Base-by-base conservation (phyloP, 352 stramenopile genomes). In the Globisporangium lucens region DNA sequence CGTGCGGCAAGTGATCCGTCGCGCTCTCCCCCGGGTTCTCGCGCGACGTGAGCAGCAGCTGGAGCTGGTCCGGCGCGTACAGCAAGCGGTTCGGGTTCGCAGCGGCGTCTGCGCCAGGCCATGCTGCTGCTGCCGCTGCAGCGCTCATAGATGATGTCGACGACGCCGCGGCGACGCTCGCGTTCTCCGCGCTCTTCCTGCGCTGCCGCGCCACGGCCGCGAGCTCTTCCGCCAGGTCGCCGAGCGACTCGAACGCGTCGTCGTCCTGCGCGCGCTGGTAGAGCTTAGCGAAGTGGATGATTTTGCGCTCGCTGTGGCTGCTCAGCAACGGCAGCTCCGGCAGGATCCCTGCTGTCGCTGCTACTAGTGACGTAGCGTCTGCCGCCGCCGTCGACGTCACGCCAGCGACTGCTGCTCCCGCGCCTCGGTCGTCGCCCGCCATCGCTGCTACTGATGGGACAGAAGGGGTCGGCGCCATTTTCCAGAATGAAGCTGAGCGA, bases 61-160 rank as follows among this genome's bases (percentile, higher is more conserved):
- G 80, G 59, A 89, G 66, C 66, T 93, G 83, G 56, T 93, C 85
- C 0, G 79, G 66, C 20, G 76, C 83, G 66, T 87, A 89, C 67
- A 73, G 33, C 17, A 72, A 41, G 9, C 63, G 63, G n/a, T 62
- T 24, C 10, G 70, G 68, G 17, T 51, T 75, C 24, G 67, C 66
- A 6, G 56, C 70, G 8, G 71, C 65, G 20, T 61, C 62, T 22
- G 73, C 66, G 35, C 64, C 63, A 20, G 35, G 10, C 22, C 53
- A 59, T 2, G n/a, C 2, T 17, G 49, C 49, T 7, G n/a, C 8
- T 7, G n/a, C 49, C n/a, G 49, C 49, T 13, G 49, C 49, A 30
- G 49, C n/a, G 20, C 30, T 27, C 7, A 56, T 17, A 56, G 27
- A 41, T 15, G 53, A 4, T 22, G 27, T 17, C 6, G 52, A 38